Evolutionary conservation across 805 yeast species (phyloP), one percentile per base, ranked within the genome.

Genomic region (Lipomyces sp.): DNA sequence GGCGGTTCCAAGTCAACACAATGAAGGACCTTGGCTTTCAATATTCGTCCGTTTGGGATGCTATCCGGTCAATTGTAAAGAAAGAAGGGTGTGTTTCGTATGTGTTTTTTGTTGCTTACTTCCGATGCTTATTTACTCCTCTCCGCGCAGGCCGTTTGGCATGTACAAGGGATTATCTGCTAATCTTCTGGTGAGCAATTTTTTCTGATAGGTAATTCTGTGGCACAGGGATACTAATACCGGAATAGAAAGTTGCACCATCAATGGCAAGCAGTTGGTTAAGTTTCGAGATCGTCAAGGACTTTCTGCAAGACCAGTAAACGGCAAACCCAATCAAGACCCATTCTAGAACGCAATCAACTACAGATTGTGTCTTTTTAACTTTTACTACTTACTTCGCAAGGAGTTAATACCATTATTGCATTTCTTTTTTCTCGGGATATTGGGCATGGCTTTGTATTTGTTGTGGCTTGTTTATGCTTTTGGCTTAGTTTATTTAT

Each of bases 191-290:
- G 71, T 66, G 60, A 15, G 69, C 62, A 13, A 13, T 33, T 15
- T 10, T 18, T 45, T 3, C 37, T 56, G 10, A 2, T 3, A 15
- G 4, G 18, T 15, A 18, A 11, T 6, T 42, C 18, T 15, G 15
- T 42, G 48, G 8, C 3, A 8, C 10, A 13, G 48, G 15, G 8
- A 8, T 3, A 24, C 29, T 42, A 42, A 42, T 15, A 15, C 24
- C 15, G 48, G 18, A 42, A 76, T 88, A 90, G 81, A 94, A 93
- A 76, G 95, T 94, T 3, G 90, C 92, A 57, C 98, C 98, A 0
- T 87, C 95, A 13, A 94, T 95, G 93, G 98, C 98, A 3, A 92
- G 93, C 18, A 91, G 94, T 67, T 94, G 98, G 97, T 81, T 92
- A 72, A 86, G 91, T 60, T 94, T 90, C 79, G 98, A 94, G 75